These are phyloP conservation scores for Starmera amethionina DNA, from an alignment of 805 yeast species.

Conservation along the genomic window DNA sequence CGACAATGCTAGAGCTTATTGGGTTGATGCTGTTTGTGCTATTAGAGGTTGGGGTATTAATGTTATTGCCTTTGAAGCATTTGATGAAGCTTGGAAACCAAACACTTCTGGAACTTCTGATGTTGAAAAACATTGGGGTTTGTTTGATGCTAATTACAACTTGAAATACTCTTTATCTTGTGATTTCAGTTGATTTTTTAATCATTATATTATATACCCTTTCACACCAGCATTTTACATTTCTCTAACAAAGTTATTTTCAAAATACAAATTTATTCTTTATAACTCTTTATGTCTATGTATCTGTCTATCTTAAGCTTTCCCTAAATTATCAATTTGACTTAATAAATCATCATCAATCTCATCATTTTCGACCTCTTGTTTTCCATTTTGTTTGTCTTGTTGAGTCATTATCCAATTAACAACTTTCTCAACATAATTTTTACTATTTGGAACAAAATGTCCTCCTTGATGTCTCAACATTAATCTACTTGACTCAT, in stretches of 20 bases:
- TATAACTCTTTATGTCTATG: too few species aligned
- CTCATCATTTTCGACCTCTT: slow-evolving; percentile 6
- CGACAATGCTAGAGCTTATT: slow-evolving; percentile 67
- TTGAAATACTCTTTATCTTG: slow-evolving; percentile 39
- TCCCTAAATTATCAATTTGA: slow-evolving; percentile 31
- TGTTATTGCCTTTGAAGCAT: slow-evolving; percentile 88
- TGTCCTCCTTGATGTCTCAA: slow-evolving; percentile 93
- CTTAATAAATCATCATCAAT: slow-evolving; percentile 24
- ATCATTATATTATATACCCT: too few species aligned
- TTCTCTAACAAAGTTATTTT: too few species aligned
- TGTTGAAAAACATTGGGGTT: slow-evolving; percentile 96
- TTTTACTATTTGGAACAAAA: slow-evolving; percentile 81
- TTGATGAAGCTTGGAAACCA: slow-evolving; percentile 96
- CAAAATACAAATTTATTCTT: too few species aligned
- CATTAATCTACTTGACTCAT: slow-evolving; percentile 29
- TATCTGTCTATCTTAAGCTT: slow-evolving; percentile 4
- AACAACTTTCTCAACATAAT: slow-evolving; percentile 22
- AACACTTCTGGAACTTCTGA: slow-evolving; percentile 74
- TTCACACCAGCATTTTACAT: too few species aligned
- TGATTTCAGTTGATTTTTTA: slow-evolving; percentile 22
- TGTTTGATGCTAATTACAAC: slow-evolving; percentile 45
- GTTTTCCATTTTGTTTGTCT: slow-evolving; percentile 1
- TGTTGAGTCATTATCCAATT: slow-evolving; percentile 20
- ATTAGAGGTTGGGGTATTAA: slow-evolving; percentile 95
- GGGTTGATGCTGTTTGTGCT: slow-evolving; percentile 87